Evolutionary conservation across 2,329 filamentous ascomycete species (phyloP), one percentile per base, ranked within the genome.

Genomic region (Epicoccum sorghinum): DNA sequence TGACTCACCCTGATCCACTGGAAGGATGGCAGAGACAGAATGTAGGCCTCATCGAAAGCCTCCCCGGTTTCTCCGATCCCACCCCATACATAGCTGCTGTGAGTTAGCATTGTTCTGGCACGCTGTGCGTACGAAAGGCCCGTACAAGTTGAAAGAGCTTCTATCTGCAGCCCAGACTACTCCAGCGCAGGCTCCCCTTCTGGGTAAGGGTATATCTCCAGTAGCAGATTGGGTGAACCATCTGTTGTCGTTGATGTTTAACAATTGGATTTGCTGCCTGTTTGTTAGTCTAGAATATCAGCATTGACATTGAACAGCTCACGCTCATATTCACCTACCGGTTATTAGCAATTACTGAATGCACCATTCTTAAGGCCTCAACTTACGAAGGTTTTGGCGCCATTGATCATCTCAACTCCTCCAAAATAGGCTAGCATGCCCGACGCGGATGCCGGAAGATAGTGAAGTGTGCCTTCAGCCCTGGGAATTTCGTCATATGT

Each of bases 361-460:
- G 7, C 30, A 4, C 6, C 5, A 24, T 4, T n/a, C 8, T 37
- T 3, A 18, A 87, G 54, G 7, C 43, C 51, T 45, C 37, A 57
- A 59, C 44, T 55, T 49, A 24, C 12, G 32, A 3, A 41, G 9
- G 27, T 18, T 2, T 5, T n/a, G 13, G 45, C 37, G 22, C 32
- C 23, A 7, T 8, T 8, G 3, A n/a, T 29, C 2, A 22, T 55
- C 25, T 65, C 74, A 3, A 86, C 66, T 3, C 84, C 84, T 8
- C 85, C 84, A 66, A 87, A 81, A 59, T 85, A 85, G 0, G 86
- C 74, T 42, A 87, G 68, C 72, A 86, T 75, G 0, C 85, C 84
- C 5, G 70, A 74, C 54, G 84, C 79, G 9, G 82, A 80, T 4
- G 81, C 79, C 2, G 84, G 84, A 14, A 87, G 72, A 59, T 83